phyloP scores from a whole-genome alignment of 176 grass and related monocot genomes.

The Oryza punctata region DNA sequence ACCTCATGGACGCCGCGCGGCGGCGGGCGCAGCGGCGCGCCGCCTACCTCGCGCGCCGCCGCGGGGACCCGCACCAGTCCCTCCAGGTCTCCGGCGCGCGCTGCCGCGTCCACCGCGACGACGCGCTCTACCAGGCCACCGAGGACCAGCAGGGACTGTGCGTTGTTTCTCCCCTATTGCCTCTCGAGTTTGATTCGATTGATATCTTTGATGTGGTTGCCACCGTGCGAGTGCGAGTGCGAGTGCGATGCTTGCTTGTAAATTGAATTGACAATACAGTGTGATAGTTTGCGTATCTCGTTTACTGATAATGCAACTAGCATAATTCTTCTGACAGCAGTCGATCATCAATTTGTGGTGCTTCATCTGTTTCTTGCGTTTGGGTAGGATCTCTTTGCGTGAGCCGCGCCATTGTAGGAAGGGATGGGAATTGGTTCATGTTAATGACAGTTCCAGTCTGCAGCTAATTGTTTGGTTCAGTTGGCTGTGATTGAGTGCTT shows the following conservation, averaged over 20 bases:
- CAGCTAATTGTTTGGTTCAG: background rate
- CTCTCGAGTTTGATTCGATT: slow-evolving; percentile 7
- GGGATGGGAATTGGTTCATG: background rate
- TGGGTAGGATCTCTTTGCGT: background rate
- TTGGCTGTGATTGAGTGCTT: background rate
- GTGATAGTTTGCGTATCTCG: background rate
- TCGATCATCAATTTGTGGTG: background rate
- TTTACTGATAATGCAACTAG: background rate
- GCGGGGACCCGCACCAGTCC: slow-evolving; percentile 82
- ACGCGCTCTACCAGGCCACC: slow-evolving; percentile 90
- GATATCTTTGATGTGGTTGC: background rate
- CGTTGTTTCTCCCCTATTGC: slow-evolving; percentile 3
- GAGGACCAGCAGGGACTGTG: slow-evolving; percentile 97
- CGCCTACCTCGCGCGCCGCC: slow-evolving; percentile 78
- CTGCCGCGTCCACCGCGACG: slow-evolving; percentile 88
- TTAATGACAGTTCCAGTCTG: background rate
- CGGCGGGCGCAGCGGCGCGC: slow-evolving; percentile 86
- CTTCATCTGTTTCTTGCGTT: background rate
- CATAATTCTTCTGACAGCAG: background rate
- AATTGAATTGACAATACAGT: background rate
- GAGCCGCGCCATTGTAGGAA: background rate
- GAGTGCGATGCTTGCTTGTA: background rate
- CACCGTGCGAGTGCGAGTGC: no score
- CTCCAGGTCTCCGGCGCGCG: slow-evolving; percentile 78
- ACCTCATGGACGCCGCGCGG: slow-evolving; percentile 92